Evolutionary conservation across 768 basidiomycete species (phyloP).

Genomic region (Sarcodon sp.): DNA sequence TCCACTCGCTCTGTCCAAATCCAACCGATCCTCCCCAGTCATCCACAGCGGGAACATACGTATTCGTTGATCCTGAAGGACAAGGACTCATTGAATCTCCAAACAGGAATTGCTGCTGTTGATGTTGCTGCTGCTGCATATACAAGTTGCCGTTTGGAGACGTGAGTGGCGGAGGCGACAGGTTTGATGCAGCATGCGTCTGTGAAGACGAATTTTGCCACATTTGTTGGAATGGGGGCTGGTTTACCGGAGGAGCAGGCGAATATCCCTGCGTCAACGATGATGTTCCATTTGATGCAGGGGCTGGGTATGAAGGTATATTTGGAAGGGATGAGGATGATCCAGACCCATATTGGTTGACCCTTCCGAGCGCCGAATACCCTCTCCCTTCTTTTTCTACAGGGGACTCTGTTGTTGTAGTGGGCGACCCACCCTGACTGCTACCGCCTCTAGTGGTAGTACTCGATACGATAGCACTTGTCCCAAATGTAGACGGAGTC

Average conservation of each 20-base stretch:
- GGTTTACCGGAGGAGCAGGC: neutral
- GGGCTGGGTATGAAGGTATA: no score
- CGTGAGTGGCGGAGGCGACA: neutral
- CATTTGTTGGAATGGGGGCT: neutral
- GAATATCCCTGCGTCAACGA: neutral
- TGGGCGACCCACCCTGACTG: neutral
- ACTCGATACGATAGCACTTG: constrained; percentile 6
- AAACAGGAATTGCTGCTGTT: neutral
- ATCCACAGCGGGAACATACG: neutral
- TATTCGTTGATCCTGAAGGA: neutral
- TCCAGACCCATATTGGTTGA: neutral
- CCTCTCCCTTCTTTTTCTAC: neutral
- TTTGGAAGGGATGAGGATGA: neutral
- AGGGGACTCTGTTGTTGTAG: no score
- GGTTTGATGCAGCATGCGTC: constrained; percentile 11
- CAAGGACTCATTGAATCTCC: neutral
- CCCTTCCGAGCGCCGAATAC: neutral
- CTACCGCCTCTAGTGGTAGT: neutral
- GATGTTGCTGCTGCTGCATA: neutral
- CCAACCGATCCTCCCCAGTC: constrained; percentile 67
- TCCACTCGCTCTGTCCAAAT: constrained; percentile 70
- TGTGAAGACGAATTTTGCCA: constrained; percentile 1
- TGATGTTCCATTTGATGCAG: no score
- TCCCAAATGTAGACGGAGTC: constrained; percentile 33
- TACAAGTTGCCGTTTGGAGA: neutral